Evolutionary conservation across 352 stramenopile genomes (phyloP), one percentile per base, ranked within the genome.

Genomic region (Globisporangium spiculum): DNA sequence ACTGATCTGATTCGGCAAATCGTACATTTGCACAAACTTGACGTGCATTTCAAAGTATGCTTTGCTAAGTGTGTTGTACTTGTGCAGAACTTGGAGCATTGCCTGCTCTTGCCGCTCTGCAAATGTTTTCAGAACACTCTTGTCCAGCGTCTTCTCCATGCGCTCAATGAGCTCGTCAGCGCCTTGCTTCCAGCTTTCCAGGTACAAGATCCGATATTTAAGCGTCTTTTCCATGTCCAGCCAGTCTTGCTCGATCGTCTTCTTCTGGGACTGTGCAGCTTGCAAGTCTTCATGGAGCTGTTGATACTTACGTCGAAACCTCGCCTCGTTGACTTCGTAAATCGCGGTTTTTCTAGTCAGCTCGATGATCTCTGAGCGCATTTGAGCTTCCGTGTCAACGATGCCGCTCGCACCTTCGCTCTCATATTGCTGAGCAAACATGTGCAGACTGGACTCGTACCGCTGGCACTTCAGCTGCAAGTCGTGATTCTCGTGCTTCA

Each of bases 161-260:
- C 80, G 78, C 54, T 81, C 67, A 7, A 94, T 84, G 60, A 81
- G 79, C 10, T 86, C 79, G 53, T 88, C 80, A 1, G 87, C 85
- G 0, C 83, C 83, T 38, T 84, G 67, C 65, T 97, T 97, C 84
- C 89, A 98, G 67, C 91, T 88, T 70, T 98, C 94, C 10, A 98
- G 75, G 65, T 97, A 98, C 41, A 97, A 65, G 9, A 98, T 81
- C 4, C 93, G 86, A 67, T 84, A 80, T 66, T 97, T 96, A 14
- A 97, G 80, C 30, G 84, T 79, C 44, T 85, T 89, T 66, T 97
- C 89, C 77, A 97, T 92, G 57, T 97, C 89, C 4, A 96, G 73
- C 77, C 93, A 92, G 58, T 97, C 89, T 27, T 73, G 61, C 59
- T 96, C 78, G 4, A 92, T 56, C 22, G 81, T 59, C 5, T 66